Percentiles rank a stretch among this genome's conserved stretches.
These are phyloP conservation scores for Pseudozyma thailandica DNA, from an alignment of 1,284 basidiomycete genomes.

Conservation along the genomic window DNA sequence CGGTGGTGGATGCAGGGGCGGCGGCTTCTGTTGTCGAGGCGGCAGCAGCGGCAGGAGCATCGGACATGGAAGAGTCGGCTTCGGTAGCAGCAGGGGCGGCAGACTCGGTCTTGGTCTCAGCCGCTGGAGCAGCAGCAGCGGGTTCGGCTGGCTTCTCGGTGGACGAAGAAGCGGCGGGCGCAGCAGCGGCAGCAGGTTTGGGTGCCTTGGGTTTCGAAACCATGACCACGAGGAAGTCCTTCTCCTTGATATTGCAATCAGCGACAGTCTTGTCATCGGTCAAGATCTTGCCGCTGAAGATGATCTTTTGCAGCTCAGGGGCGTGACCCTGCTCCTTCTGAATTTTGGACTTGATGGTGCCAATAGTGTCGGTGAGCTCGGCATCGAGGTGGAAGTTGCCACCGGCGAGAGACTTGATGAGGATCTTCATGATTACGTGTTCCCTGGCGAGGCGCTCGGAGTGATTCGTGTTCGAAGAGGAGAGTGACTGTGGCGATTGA, in stretches of 20 bases:
- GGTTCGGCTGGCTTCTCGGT: constrained; percentile 42
- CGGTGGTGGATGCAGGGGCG: constrained; percentile 63
- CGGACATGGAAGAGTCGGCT: constrained; percentile 4
- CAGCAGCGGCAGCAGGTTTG: constrained; percentile 57
- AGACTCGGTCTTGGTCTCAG: constrained; percentile 15
- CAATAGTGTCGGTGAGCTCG: constrained; percentile 71
- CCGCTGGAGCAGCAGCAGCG: constrained; percentile 67
- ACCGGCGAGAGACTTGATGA: constrained; percentile 65
- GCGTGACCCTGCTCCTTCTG: constrained; percentile 79
- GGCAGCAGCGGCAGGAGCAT: constrained; percentile 1
- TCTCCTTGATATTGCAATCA: constrained; percentile 93
- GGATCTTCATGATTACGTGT: constrained; percentile 58
- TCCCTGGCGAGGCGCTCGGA: background rate
- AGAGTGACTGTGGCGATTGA: background rate
- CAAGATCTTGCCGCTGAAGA: constrained; percentile 95
- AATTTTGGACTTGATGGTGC: constrained; percentile 86
- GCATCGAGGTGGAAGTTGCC: constrained; percentile 66
- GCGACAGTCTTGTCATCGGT: constrained; percentile 87
- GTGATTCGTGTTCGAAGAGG: background rate
- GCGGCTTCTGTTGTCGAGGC: constrained; percentile 32
- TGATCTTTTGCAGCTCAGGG: constrained; percentile 85
- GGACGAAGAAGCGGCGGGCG: constrained; percentile 30
- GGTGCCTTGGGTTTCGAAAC: constrained; percentile 75
- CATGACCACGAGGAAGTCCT: constrained; percentile 99
- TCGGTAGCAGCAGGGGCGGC: constrained; percentile 24